Conservation (phyloP, 352 stramenopile species). For the Globisporangium barbulae region DNA sequence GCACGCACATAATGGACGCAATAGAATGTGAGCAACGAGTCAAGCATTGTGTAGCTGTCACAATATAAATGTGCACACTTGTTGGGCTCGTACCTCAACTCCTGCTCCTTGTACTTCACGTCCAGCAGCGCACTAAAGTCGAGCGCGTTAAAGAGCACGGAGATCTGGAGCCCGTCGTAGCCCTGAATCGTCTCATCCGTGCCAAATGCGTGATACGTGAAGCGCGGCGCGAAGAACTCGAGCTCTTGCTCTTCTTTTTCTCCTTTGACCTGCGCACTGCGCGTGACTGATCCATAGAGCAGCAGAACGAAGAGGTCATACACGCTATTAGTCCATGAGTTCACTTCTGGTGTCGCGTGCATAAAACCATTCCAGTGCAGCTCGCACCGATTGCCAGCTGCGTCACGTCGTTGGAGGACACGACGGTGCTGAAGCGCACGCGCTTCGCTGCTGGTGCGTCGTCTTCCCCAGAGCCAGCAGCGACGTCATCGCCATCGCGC, state of each 20-base stretch:
- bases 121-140: constrained; percentile 62
- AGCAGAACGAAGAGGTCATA: not conserved
- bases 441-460: constrained; percentile 38
- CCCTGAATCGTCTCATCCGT: constrained; percentile 69
- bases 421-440: constrained; percentile 53
- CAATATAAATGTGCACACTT: not conserved
- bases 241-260: constrained; percentile 29
- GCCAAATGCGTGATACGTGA: constrained; percentile 82
- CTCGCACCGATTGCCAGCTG: constrained; percentile 54
- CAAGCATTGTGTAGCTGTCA: not conserved
- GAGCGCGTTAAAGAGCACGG: constrained; percentile 57
- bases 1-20: not conserved
- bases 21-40: not conserved
- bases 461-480: not conserved
- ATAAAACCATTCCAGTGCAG: not conserved
- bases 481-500: not conserved
- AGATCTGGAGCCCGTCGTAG: constrained; percentile 54
- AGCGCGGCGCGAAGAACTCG: constrained; percentile 57
- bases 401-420: constrained; percentile 46
- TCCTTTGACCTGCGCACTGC: constrained; percentile 24
- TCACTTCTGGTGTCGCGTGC: not conserved
- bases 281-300: constrained; percentile 30
- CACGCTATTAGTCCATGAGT: not conserved
- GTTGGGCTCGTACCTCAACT: constrained; percentile 29
- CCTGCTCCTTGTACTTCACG: constrained; percentile 48